Base-by-base conservation (phyloP, 1,284 basidiomycete species). In the Pascua guehoae region DNA sequence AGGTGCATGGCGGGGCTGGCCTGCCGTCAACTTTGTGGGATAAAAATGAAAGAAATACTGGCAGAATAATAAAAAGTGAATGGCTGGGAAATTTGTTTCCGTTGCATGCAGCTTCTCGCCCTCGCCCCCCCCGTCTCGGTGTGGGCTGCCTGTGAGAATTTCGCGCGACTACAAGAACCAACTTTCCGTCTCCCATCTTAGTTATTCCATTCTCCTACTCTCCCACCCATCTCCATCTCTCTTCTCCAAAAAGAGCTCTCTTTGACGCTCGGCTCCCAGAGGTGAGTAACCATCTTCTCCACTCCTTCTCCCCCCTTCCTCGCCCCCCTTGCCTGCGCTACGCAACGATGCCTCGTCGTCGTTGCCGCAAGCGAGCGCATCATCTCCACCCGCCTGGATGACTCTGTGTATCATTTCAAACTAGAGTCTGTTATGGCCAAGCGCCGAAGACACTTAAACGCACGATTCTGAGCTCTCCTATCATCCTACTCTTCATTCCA, bases 361-460 rank as follows among this genome's bases (percentile, higher is more conserved):
- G 24, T 32, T 32, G 24, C 24, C 24, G 24, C 24, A 32, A 32
- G 24, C 24, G 24, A 32, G 24, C 24, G 7, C 51, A 51, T 47
- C 51, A n/a, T 50, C 18, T 47, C 58, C 57, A 53, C 62, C 32
- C 58, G 41, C 16, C 58, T 54, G 65, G 74, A 76, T 76, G 74
- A 76, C 69, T 65, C 63, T 64, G 74, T 76, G 74, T 74, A 68
- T 67, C 66, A 66, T 63, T 71, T 76, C 74, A 76, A 76, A 76
- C 74, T 76, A 76, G 74, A 76, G 74, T 76, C 74, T 74, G 72
- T 76, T 71, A 76, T 61, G 74, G 71, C 71, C 64, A 74, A 74
- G 66, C 57, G 72, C 71, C 74, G 58, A 73, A 72, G 74, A 76
- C 70, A 70, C 74, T 64, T 71, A 73, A 71, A 73, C 65, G 72